Evolutionary conservation across 108 stramenopile species (phyloP).

Genomic region (Fragilaria crotonensis): DNA sequence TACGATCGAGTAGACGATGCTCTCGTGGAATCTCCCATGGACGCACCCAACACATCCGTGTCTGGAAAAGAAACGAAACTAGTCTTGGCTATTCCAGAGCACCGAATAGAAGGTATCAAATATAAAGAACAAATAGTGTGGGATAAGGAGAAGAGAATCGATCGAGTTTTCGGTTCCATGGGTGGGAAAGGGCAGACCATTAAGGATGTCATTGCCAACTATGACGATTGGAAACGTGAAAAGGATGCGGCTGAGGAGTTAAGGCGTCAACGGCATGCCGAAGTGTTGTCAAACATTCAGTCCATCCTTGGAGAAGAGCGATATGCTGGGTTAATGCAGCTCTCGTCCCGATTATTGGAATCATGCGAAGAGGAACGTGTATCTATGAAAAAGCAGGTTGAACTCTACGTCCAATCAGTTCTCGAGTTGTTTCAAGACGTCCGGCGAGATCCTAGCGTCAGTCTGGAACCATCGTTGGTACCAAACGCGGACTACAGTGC

Average conservation of each 20-base stretch:
- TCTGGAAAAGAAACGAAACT: slow-evolving; percentile 44
- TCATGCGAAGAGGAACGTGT: background rate
- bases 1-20: slow-evolving; percentile 64
- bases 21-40: slow-evolving; percentile 54
- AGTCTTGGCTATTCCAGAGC: slow-evolving; percentile 79
- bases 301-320: slow-evolving; percentile 33
- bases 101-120: slow-evolving; percentile 65
- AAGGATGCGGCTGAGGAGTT: slow-evolving; percentile 32
- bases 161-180: slow-evolving; percentile 65
- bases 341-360: slow-evolving; percentile 20
- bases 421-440: slow-evolving; percentile 30
- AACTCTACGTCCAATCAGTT: slow-evolving; percentile 37
- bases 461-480: slow-evolving; percentile 14
- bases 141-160: slow-evolving; percentile 58
- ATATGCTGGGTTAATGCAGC: slow-evolving; percentile 28
- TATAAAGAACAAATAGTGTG: slow-evolving; percentile 76
- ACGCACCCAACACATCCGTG: slow-evolving; percentile 62
- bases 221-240: slow-evolving; percentile 68
- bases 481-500: slow-evolving; percentile 26
- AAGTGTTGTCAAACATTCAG: slow-evolving; percentile 32
- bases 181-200: slow-evolving; percentile 50
- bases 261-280: slow-evolving; percentile 34
- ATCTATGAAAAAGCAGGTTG: slow-evolving; percentile 19
- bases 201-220: slow-evolving; percentile 47
- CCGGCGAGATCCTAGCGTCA: slow-evolving; percentile 11